Base-by-base conservation (phyloP, 1,284 basidiomycete species). In the Heterobasidion occidentale region DNA sequence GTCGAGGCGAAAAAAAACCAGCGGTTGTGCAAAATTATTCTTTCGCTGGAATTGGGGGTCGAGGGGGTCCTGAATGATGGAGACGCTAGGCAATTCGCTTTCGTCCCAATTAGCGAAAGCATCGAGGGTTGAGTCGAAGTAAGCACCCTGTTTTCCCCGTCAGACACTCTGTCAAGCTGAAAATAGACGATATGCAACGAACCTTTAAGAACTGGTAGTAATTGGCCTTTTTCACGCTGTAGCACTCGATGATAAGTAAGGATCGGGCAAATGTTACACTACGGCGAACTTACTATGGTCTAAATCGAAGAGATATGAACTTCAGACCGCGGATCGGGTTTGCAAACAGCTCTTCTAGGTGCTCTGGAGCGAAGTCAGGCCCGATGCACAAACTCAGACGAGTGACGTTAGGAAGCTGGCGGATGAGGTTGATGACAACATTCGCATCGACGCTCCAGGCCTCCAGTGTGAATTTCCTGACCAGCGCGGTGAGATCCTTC, bases 121-220 rank as follows among this genome's bases (percentile, higher is more conserved):
- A 14, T 69, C 60, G 2, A 89, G 69, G 0, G 76, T 73, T 3
- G 78, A 79, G 63, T 90, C 87, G 60, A 86, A 89, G 64, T 89
- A 89, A 46, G 80, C 76, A 15, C 87, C 87, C 80, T 84, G 48
- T 36, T 20, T 19, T 17, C 35, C 57, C 11, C 50, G 47, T 33
- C 12, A 14, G 48, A 17, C n/a, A 55, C 9, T 17, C 38, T 1
- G 34, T 36, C 9, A 19, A 20, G n/a, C 36, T 19, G 17, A 36
- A 44, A 46, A 44, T 52, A 19, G 51, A 50, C 34, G 54, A 2
- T 17, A 46, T 9, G 46, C 52, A 14, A 52, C 66, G 52, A 59
- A 78, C 81, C 72, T 80, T 81, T 33, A 86, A 76, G 65, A 88
- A 88, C 54, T 84, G 84, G 60, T 80, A 78, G 65, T 88, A 88